A percentile compares a stretch with the other conserved stretches of the same genome.
Evolutionary conservation across 164 flowering plant species (phyloP).

Genomic region (Annona cherimola): DNA sequence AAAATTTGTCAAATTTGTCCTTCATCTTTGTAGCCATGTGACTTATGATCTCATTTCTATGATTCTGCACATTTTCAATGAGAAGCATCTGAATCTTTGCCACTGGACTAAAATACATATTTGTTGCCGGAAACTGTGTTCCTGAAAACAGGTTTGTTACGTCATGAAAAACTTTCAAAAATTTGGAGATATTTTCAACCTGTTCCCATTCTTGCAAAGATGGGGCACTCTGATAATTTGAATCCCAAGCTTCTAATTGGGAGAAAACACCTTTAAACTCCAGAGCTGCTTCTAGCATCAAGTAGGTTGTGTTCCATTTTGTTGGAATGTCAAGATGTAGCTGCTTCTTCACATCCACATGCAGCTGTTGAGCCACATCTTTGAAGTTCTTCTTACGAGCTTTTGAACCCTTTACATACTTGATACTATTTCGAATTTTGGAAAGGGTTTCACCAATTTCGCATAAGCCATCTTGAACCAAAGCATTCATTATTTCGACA

Average conservation of each 20-base stretch:
- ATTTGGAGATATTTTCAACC: constrained; percentile 47
- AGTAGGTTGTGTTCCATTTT: constrained; percentile 8
- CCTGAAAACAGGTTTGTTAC: constrained; percentile 49
- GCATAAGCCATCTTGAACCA: constrained; percentile 1
- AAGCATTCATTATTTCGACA: neutral
- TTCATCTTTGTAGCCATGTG: constrained; percentile 37
- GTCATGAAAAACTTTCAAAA: constrained; percentile 52
- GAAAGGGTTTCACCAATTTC: neutral
- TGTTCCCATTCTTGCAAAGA: constrained; percentile 72
- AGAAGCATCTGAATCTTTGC: constrained; percentile 58
- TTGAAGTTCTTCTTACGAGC: neutral
- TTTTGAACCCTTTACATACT: neutral
- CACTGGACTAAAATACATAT: constrained; percentile 52
- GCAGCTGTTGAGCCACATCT: neutral
- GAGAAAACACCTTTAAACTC: constrained; percentile 6
- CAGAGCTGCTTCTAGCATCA: constrained; percentile 8
- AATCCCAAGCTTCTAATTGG: constrained; percentile 43
- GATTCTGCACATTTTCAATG: constrained; percentile 21
- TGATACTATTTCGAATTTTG: neutral
- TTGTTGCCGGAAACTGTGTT: constrained; percentile 42
- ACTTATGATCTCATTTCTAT: constrained; percentile 13
- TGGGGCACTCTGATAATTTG: constrained; percentile 30
- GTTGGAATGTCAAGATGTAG: constrained; percentile 1
- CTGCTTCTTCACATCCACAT: neutral
- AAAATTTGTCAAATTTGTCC: constrained; percentile 60